A percentile compares a stretch with the other conserved stretches of the same genome.
Conservation (phyloP, 352 stramenopile species). For the Thalassiosira livingstoniorum region DNA sequence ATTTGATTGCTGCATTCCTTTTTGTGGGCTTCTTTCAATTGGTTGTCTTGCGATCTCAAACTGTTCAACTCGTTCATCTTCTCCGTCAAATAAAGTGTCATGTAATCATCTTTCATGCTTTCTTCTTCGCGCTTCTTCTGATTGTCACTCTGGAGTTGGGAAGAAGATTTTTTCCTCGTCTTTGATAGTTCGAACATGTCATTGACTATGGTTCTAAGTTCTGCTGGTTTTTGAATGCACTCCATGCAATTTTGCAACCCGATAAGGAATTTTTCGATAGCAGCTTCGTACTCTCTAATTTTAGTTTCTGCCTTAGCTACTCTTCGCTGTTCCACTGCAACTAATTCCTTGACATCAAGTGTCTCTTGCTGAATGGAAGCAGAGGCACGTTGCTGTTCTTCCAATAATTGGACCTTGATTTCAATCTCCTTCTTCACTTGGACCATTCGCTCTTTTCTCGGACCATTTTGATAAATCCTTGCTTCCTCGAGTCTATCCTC, state of each 20-base stretch:
- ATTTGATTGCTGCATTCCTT: conserved; percentile 2
- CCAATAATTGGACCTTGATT: neutral
- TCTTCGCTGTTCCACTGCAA: neutral
- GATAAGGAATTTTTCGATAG: conserved; percentile 8
- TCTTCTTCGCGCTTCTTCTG: too few species aligned
- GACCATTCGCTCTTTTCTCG: neutral
- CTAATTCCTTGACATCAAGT: neutral
- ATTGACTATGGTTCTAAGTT: conserved; percentile 8
- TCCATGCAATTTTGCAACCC: conserved; percentile 14
- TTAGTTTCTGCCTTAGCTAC: neutral
- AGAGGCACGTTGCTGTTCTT: neutral
- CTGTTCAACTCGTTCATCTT: conserved; percentile 5
- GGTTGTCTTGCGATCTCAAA: neutral
- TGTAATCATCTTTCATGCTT: neutral
- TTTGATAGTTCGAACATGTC: neutral
- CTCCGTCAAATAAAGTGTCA: neutral
- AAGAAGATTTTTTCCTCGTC: neutral
- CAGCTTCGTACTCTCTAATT: neutral
- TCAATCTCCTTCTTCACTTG: conserved; percentile 8
- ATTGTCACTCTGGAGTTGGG: neutral
- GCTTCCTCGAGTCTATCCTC: conserved; percentile 12
- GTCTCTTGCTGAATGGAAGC: conserved; percentile 1
- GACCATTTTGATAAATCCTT: neutral
- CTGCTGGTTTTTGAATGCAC: conserved; percentile 21
- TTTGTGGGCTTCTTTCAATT: neutral